A percentile compares a stretch with the other conserved stretches of the same genome.
phyloP scores from a whole-genome alignment of 345 rosid genomes.

The Moricandia arvensis region DNA sequence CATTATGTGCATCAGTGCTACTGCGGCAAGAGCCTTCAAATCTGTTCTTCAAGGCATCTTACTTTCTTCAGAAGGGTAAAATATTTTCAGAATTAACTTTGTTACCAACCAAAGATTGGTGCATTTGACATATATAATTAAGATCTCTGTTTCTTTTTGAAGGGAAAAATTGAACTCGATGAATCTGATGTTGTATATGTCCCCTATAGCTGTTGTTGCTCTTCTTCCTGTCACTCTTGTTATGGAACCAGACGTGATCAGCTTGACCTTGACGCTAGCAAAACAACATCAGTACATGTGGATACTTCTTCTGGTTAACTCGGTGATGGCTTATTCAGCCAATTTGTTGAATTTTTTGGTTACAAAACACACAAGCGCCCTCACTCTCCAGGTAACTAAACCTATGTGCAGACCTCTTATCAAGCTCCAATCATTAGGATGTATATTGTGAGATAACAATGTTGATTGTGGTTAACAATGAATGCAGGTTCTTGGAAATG shows the following conservation, averaged over 20 bases:
- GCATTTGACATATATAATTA: background rate
- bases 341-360: conserved; percentile 85
- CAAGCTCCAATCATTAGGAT: too few relatives aligned
- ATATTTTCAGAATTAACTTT: background rate
- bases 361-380: conserved; percentile 87
- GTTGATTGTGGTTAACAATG: background rate
- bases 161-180: conserved; percentile 93
- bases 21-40: conserved; percentile 94
- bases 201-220: conserved; percentile 80
- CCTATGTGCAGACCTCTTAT: too few relatives aligned
- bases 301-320: conserved; percentile 69
- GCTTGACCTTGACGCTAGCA: conserved; percentile 53
- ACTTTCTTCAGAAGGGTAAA: conserved; percentile 91
- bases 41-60: conserved; percentile 92
- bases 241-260: conserved; percentile 80
- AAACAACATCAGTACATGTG: conserved; percentile 67
- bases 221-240: conserved; percentile 63
- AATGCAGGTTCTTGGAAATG: conserved; percentile 82
- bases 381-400: conserved; percentile 73
- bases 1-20: conserved; percentile 90
- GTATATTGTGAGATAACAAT: background rate
- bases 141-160: background rate
- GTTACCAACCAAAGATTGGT: background rate
- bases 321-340: conserved; percentile 77
- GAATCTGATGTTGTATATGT: conserved; percentile 90